A percentile compares a stretch with the other conserved stretches of the same genome.
Evolutionary conservation across 1,284 basidiomycete species (phyloP).

Genomic region (Tilletia caries): DNA sequence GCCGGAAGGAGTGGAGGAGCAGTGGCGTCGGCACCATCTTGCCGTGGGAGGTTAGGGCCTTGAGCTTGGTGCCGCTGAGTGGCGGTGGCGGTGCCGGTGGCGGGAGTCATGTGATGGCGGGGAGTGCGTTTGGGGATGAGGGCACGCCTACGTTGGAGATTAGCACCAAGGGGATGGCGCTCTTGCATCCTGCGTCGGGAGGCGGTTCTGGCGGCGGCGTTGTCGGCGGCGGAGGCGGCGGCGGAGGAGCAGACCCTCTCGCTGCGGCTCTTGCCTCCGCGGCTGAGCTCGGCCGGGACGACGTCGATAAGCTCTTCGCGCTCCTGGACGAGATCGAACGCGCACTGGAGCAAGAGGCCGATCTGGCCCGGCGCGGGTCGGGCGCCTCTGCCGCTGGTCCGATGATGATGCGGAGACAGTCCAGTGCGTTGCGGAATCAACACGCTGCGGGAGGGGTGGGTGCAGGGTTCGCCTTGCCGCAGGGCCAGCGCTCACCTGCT

Average conservation of each 20-base stretch:
- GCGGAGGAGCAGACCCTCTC: background rate
- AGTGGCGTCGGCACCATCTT: constrained; percentile 27
- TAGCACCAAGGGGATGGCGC: constrained; percentile 23
- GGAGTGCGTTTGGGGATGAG: constrained; percentile 24
- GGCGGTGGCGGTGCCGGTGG: background rate
- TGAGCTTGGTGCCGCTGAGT: constrained; percentile 2
- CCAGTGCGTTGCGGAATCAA: background rate
- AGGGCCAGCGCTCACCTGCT: constrained; percentile 3
- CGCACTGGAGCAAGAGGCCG: constrained; percentile 22
- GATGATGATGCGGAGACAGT: background rate
- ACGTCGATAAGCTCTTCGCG: constrained; percentile 34
- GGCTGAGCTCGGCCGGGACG: constrained; percentile 29
- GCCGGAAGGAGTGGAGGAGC: constrained; percentile 32
- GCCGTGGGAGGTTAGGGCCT: constrained; percentile 6
- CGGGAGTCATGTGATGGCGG: background rate
- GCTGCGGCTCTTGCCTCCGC: constrained; percentile 1
- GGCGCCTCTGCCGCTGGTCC: background rate
- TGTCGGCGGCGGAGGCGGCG: no score
- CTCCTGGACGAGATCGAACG: constrained; percentile 37
- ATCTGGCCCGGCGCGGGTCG: background rate
- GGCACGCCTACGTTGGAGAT: constrained; percentile 45
- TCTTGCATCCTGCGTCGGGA: background rate
- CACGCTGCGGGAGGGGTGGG: no score
- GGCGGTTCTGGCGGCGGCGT: background rate
- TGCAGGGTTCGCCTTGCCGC: background rate